These are phyloP conservation scores for Suhomyces wounanorum DNA, from an alignment of 1,139 yeast species.

Conservation along the genomic window DNA sequence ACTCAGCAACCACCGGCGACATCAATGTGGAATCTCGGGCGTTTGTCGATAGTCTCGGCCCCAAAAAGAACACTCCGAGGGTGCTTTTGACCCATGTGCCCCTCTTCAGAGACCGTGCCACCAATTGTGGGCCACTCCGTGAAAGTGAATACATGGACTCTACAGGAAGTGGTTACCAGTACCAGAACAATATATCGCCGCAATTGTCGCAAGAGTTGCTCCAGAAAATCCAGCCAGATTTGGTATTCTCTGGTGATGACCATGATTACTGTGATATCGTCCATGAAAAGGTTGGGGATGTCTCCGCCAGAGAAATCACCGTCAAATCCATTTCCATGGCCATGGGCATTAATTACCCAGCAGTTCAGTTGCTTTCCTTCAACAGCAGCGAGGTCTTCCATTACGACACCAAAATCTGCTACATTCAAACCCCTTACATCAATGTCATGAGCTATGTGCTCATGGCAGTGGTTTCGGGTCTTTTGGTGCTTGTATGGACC, in stretches of 20 bases:
- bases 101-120: slow-evolving; percentile 39
- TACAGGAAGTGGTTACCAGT: slow-evolving; percentile 48
- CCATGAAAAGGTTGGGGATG: slow-evolving; percentile 28
- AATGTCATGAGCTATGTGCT: slow-evolving; percentile 42
- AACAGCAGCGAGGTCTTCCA: slow-evolving; percentile 24
- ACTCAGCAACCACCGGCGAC: slow-evolving; percentile 33
- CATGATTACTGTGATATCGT: slow-evolving; percentile 56
- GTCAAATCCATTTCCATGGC: slow-evolving; percentile 63
- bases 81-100: slow-evolving; percentile 54
- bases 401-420: slow-evolving; percentile 48
- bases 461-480: slow-evolving; percentile 38
- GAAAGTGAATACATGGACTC: slow-evolving; percentile 34
- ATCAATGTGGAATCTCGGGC: slow-evolving; percentile 31
- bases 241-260: slow-evolving; percentile 54
- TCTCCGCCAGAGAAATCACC: slow-evolving; percentile 43
- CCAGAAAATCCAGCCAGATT: slow-evolving; percentile 37
- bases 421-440: slow-evolving; percentile 50
- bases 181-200: slow-evolving; percentile 48
- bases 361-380: slow-evolving; percentile 51
- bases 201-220: slow-evolving; percentile 33
- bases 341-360: slow-evolving; percentile 57
- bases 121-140: slow-evolving; percentile 47
- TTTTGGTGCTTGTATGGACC: slow-evolving; percentile 34
- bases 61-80: slow-evolving; percentile 26
- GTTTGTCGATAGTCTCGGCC: slow-evolving; percentile 29